Evolutionary conservation across 352 stramenopile genomes (phyloP).

Genomic region (Globisporangium polare): DNA sequence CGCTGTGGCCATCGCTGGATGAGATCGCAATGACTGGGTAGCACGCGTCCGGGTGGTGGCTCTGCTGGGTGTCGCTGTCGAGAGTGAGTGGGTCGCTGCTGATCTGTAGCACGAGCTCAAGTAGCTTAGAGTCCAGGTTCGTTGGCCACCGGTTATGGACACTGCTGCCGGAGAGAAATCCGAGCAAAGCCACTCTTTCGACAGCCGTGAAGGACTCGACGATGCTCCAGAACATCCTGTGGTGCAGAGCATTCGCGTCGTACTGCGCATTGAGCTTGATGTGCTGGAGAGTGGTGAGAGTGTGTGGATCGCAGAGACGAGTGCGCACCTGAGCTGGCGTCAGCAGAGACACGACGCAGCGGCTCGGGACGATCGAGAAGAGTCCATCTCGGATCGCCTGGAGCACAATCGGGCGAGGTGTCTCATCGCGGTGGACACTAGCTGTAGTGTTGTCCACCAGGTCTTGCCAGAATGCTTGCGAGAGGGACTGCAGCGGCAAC

Average conservation of each 20-base stretch:
- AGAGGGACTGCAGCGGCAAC: slow-evolving; percentile 54
- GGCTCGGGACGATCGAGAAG: slow-evolving; percentile 43
- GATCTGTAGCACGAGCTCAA: slow-evolving; percentile 55
- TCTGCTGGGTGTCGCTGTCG: slow-evolving; percentile 21
- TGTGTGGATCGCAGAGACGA: slow-evolving; percentile 31
- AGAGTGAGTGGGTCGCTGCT: slow-evolving; percentile 29
- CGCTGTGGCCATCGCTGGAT: slow-evolving; percentile 19
- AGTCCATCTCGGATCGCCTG: slow-evolving; percentile 48
- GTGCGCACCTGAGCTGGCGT: slow-evolving; percentile 28
- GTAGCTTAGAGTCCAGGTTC: neutral
- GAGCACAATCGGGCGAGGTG: slow-evolving; percentile 20
- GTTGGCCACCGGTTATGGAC: neutral
- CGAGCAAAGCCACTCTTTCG: slow-evolving; percentile 34
- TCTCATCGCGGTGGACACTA: neutral
- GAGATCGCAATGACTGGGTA: slow-evolving; percentile 45
- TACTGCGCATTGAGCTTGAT: slow-evolving; percentile 34
- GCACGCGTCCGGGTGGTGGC: slow-evolving; percentile 35
- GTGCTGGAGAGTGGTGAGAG: slow-evolving; percentile 16
- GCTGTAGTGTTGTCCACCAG: no score
- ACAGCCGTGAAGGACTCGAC: slow-evolving; percentile 36
- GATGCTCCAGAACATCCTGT: slow-evolving; percentile 49
- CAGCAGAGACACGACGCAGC: slow-evolving; percentile 36
- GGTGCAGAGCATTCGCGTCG: slow-evolving; percentile 16
- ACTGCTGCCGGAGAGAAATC: slow-evolving; percentile 42
- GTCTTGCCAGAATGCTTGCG: slow-evolving; percentile 36